phyloP scores from a whole-genome alignment of 1,284 basidiomycete genomes.

The Leccinum colubrinum region DNA sequence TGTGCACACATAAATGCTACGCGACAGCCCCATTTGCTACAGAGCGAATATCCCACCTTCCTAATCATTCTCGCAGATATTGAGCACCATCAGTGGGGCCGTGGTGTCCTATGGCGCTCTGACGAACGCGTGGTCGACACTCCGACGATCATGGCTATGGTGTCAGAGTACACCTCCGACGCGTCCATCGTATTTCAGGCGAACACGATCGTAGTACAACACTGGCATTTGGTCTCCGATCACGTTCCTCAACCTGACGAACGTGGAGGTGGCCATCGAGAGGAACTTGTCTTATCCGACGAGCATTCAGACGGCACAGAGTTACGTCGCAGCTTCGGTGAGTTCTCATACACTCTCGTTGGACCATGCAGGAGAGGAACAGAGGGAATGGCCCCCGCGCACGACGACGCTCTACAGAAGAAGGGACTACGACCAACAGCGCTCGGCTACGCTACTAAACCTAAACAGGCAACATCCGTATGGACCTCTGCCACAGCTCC shows the following conservation, averaged over 20 bases:
- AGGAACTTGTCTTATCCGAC: constrained; percentile 57
- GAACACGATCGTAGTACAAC: constrained; percentile 51
- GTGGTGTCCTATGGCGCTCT: neutral
- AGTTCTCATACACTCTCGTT: neutral
- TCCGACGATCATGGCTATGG: constrained; percentile 42
- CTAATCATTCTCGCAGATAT: neutral
- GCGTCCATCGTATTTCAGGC: constrained; percentile 56
- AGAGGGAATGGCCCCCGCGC: no score
- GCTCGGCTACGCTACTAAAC: no score
- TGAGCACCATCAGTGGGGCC: neutral
- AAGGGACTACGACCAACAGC: no score
- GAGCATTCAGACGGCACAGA: constrained; percentile 53
- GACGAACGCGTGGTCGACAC: constrained; percentile 45
- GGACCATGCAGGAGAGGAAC: no score
- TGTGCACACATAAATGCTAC: neutral
- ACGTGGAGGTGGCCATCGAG: constrained; percentile 56
- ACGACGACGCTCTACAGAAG: no score
- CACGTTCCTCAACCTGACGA: constrained; percentile 52
- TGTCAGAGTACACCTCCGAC: constrained; percentile 40
- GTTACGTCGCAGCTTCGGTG: constrained; percentile 9
- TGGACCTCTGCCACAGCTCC: no score
- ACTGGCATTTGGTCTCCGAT: constrained; percentile 48
- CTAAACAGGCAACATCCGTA: no score
- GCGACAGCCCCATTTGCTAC: neutral
- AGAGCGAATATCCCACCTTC: neutral